Base-by-base conservation (phyloP, 352 stramenopile species). In the Globisporangium nodosum region DNA sequence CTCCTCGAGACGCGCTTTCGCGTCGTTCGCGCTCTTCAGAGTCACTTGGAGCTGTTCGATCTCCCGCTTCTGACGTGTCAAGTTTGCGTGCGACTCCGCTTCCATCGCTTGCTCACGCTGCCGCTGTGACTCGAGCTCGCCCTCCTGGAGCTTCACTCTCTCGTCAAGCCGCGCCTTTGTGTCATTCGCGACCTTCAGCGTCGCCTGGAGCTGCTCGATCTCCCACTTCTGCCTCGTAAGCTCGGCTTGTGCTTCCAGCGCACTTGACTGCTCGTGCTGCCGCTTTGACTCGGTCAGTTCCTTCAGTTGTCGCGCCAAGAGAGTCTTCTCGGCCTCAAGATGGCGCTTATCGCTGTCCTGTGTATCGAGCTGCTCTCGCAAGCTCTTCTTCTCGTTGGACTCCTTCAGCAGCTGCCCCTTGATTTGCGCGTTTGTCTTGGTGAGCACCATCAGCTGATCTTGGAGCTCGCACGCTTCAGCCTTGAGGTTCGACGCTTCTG, bases 371-470 rank as follows among this genome's bases (percentile, higher is more conserved):
- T 79, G 63, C 49, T 74, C 66, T 5, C 59, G 61, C 20, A 82
- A 46, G 11, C 48, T 47, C 30, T 76, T 76, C 54, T 80, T 75
- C 31, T 79, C 70, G 12, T 76, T 73, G 18, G 63, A 71, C 43
- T 82, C 74, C 45, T 76, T 75, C 27, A 61, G 16, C 11, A 84
- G 49, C 24, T 80, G 68, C 31, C 80, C 66, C 39, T 81, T 79
- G 24, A 75, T 59, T 40, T 80, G 68, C 7, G 35, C 31, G 31
- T 76, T 77, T 8, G 62, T 72, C 54, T 58, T 67, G 13, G 27
- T 46, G 31, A 79, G 30, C 13, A 68, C 51, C 16, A 42, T 5
- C 4, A 76, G 18, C 31, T 78, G 60, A 2, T 76, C 62, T 31
- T 81, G 68, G 15, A 78, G 51, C 9, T 70, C 60, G 37, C 31